These are phyloP conservation scores for Rosellinia necatrix DNA, from an alignment of 2,329 filamentous ascomycete species.

Conservation along the genomic window DNA sequence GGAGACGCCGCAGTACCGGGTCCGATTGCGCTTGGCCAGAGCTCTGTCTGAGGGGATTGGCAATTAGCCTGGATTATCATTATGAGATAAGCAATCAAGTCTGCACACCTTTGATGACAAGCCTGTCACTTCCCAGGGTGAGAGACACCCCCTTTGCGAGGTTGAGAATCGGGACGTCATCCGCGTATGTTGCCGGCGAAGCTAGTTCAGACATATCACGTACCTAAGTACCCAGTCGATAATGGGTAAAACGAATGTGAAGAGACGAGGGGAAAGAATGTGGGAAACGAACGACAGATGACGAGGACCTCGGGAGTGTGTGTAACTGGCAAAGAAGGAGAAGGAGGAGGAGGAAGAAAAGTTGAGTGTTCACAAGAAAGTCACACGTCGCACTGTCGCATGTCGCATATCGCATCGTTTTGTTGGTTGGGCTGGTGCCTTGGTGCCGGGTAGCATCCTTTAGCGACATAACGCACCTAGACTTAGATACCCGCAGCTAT, in stretches of 20 bases:
- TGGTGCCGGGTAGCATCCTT: no score
- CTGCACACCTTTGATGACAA: conserved; percentile 19
- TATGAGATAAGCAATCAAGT: background rate
- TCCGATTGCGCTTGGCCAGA: conserved; percentile 30
- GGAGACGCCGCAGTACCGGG: conserved; percentile 36
- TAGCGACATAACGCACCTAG: no score
- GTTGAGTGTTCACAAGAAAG: background rate
- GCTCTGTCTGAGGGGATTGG: conserved; percentile 30
- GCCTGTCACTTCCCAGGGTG: background rate
- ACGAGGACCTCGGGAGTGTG: background rate
- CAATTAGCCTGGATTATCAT: background rate
- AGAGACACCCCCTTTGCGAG: conserved; percentile 14
- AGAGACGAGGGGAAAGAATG: background rate
- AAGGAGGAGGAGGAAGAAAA: background rate
- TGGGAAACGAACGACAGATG: conserved; percentile 15
- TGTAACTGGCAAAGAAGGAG: background rate
- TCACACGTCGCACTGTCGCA: no score
- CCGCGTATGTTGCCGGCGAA: background rate
- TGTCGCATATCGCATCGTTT: no score
- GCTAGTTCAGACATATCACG: conserved; percentile 15
- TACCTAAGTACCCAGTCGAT: no score
- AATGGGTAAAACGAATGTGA: conserved; percentile 2
- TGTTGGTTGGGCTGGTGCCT: no score
- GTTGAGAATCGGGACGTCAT: conserved; percentile 7
- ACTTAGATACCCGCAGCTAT: no score